Evolutionary conservation across 1,284 basidiomycete genomes (phyloP).

Genomic region (Vanrija humicola): DNA sequence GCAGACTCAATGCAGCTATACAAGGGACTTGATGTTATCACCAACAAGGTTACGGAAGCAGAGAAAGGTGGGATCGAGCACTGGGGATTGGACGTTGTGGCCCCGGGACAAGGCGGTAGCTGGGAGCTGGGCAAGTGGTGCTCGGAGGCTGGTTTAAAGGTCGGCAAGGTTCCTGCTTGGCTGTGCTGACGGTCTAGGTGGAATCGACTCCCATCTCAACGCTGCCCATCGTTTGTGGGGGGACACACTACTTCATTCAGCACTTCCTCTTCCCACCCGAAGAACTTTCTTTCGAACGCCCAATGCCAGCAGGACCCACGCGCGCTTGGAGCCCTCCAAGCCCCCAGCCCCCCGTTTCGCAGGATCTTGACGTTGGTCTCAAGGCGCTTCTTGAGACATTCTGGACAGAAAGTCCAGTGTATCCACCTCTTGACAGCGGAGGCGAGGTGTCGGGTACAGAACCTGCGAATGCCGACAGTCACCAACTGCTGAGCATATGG

Average conservation of each 20-base stretch:
- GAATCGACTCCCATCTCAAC: background rate
- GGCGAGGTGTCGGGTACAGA: slow-evolving; percentile 25
- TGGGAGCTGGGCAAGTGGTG: slow-evolving; percentile 69
- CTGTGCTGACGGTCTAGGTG: slow-evolving; percentile 4
- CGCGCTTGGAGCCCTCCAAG: slow-evolving; percentile 29
- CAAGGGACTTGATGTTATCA: slow-evolving; percentile 86
- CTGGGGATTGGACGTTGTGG: slow-evolving; percentile 80
- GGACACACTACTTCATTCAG: slow-evolving; percentile 96
- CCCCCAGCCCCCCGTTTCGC: slow-evolving; percentile 41
- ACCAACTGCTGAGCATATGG: slow-evolving; percentile 60
- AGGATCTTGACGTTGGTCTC: slow-evolving; percentile 23
- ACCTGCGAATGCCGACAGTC: slow-evolving; percentile 53
- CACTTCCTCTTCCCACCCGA: slow-evolving; percentile 69
- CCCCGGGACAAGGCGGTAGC: slow-evolving; percentile 79
- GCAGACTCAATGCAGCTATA: slow-evolving; percentile 99
- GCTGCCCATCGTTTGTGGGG: slow-evolving; percentile 87
- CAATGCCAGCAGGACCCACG: slow-evolving; percentile 5
- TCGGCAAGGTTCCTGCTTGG: slow-evolving; percentile 47
- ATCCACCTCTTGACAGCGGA: slow-evolving; percentile 17
- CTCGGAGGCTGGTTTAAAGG: slow-evolving; percentile 64
- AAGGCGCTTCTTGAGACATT: slow-evolving; percentile 37
- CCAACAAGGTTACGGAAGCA: slow-evolving; percentile 79
- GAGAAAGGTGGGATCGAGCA: slow-evolving; percentile 83
- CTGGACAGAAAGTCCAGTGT: slow-evolving; percentile 32
- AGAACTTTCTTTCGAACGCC: slow-evolving; percentile 54